Evolutionary conservation across 139 green algal species (phyloP), one percentile per base, ranked within the genome.

Genomic region (Raphidocelis subcapitata): DNA sequence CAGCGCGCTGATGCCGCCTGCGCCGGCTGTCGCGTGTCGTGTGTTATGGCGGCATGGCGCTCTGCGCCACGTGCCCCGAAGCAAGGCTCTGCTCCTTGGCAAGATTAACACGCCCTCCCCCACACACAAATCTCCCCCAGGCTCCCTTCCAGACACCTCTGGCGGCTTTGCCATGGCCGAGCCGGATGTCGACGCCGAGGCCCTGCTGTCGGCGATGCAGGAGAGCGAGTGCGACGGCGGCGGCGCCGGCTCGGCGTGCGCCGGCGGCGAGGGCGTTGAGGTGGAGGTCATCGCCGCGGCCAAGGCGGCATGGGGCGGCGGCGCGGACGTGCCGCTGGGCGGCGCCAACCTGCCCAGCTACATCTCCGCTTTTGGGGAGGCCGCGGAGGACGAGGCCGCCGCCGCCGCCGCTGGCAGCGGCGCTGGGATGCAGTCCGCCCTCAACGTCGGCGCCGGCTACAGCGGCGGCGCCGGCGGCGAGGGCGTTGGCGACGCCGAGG

Each of bases 291-390:
- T n/a, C 16, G 47, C 47, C 33, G 24, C 16, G n/a, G 49, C 14
- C 35, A 26, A 46, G 28, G 29, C 26, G 4, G 47, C 44, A 3
- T 20, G 52, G 20, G 52, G 23, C 10, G 52, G 52, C 52, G 52
- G 52, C 52, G 14, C 18, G 18, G 67, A 26, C 23, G 62, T 63
- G 62, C 35, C 35, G 23, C 20, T 15, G 26, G 23, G 36, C 5
- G 70, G 63, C 21, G 73, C 59, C 33, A 35, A 61, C 31, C 78
- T 84, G 71, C 62, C 75, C 65, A 76, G 62, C 35, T 74, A 87
- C 63, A 87, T 87, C 41, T 80, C 73, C 37, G 81, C 84, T 44
- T 87, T 87, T 87, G 81, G 77, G 0, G 76, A 78, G 28, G 55
- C n/a, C 26, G 24, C 55, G 24, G 55, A 31, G 8, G 70, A 70